Conservation (phyloP, 345 rosid species). For the Pistacia atlantica region DNA sequence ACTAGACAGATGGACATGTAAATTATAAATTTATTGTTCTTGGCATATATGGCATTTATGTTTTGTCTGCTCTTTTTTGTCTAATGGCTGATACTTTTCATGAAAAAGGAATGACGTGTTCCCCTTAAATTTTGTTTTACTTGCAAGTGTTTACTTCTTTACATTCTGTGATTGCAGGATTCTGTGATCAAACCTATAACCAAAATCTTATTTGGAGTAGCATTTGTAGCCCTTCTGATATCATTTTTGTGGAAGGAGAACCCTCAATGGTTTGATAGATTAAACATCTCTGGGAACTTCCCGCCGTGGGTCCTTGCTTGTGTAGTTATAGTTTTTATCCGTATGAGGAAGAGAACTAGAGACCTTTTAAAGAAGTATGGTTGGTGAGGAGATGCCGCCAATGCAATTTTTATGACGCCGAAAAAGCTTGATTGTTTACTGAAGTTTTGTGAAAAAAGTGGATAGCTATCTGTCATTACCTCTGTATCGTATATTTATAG, state of each 20-base stretch:
- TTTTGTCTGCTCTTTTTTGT: background rate
- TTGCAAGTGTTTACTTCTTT: background rate
- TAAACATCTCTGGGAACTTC: conserved; percentile 50
- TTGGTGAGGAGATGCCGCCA: conserved; percentile 28
- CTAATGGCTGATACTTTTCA: background rate
- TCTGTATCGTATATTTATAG: background rate
- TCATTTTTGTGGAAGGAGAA: conserved; percentile 60
- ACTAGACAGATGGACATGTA: background rate
- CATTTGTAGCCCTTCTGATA: conserved; percentile 52
- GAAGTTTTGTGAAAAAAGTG: background rate
- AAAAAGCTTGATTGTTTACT: background rate
- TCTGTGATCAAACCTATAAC: conserved; percentile 82
- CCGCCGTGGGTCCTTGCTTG: conserved; percentile 96
- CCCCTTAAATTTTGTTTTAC: background rate
- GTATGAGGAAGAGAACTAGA: conserved; percentile 88
- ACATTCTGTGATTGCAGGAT: conserved; percentile 57
- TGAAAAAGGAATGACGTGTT: background rate
- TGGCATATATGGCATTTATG: background rate
- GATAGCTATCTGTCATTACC: background rate
- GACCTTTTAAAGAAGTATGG: conserved; percentile 63
- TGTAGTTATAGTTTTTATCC: conserved; percentile 80
- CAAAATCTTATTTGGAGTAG: conserved; percentile 67
- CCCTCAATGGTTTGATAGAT: conserved; percentile 63
- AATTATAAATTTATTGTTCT: background rate
- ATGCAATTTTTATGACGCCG: background rate